phyloP scores from a whole-genome alignment of 2,329 filamentous ascomycete genomes.

The Exophiala xenobiotica region DNA sequence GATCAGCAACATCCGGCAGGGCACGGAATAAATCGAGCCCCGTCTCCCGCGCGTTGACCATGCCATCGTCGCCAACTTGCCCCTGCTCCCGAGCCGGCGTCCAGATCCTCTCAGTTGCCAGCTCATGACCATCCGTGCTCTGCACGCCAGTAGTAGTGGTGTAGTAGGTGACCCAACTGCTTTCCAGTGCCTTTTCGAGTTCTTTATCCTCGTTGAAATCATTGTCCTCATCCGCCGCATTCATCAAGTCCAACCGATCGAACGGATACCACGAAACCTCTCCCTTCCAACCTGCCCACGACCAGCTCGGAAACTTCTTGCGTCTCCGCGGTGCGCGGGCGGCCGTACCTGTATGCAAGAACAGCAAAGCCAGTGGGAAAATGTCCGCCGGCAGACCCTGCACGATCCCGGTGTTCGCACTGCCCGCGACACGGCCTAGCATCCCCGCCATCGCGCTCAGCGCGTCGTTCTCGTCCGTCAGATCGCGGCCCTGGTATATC shows the following conservation, averaged over 20 bases:
- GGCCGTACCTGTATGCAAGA: not conserved
- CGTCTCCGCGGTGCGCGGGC: not conserved
- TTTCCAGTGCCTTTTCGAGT: not conserved
- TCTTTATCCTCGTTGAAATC: not conserved
- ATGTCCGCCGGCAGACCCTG: not conserved
- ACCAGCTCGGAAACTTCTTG: slow-evolving; percentile 1
- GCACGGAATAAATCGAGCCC: not conserved
- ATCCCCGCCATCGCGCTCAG: slow-evolving; percentile 2
- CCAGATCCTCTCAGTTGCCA: not conserved
- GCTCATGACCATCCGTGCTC: not conserved
- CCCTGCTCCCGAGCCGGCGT: no score
- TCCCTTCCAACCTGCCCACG: slow-evolving; percentile 1
- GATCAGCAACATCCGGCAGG: not conserved
- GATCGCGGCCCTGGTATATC: not conserved
- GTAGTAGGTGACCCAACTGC: not conserved
- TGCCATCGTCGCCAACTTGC: not conserved
- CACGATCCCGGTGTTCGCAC: not conserved
- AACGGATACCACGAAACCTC: not conserved
- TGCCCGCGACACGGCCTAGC: not conserved
- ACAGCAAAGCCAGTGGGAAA: not conserved
- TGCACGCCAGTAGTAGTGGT: no score
- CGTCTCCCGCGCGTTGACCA: not conserved
- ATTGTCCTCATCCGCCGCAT: not conserved
- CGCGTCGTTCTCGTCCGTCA: slow-evolving; percentile 2
- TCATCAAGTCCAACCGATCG: not conserved